Percentiles rank a stretch among this genome's conserved stretches.
Evolutionary conservation across 2,329 filamentous ascomycete genomes (phyloP).

Genomic region (Aspergillus piperis): DNA sequence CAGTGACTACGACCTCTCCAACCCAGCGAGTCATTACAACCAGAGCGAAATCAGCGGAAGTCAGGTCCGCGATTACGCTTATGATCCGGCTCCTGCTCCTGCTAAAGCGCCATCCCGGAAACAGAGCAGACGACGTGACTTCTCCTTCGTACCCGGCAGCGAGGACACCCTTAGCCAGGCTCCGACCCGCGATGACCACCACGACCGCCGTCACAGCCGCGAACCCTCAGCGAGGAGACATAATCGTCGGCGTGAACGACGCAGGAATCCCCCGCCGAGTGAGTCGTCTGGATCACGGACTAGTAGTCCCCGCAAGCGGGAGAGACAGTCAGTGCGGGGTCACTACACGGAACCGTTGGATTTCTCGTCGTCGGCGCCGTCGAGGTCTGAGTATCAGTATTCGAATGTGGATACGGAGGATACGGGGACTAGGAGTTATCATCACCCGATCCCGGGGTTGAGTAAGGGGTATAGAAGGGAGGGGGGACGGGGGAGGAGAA

Average conservation of each 20-base stretch:
- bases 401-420: slow-evolving; percentile 45
- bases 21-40: slow-evolving; percentile 56
- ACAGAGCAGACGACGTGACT: slow-evolving; percentile 38
- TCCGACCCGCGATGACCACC: slow-evolving; percentile 35
- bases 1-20: slow-evolving; percentile 67
- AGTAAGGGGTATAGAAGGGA: slow-evolving; percentile 47
- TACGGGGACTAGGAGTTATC: slow-evolving; percentile 57
- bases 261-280: slow-evolving; percentile 24
- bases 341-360: slow-evolving; percentile 49
- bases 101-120: slow-evolving; percentile 13
- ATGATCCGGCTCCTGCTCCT: slow-evolving; percentile 22
- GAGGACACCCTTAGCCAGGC: slow-evolving; percentile 44
- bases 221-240: slow-evolving; percentile 34
- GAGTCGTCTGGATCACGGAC: slow-evolving; percentile 32
- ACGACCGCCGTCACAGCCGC: slow-evolving; percentile 17
- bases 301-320: slow-evolving; percentile 40
- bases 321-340: slow-evolving; percentile 38
- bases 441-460: slow-evolving; percentile 58
- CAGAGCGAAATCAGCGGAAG: slow-evolving; percentile 45
- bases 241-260: slow-evolving; percentile 34
- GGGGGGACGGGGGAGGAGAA: slow-evolving; percentile 42
- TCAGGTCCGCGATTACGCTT: slow-evolving; percentile 49
- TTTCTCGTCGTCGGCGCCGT: slow-evolving; percentile 42
- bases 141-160: slow-evolving; percentile 54
- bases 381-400: slow-evolving; percentile 44